Conservation (phyloP, 148 eudicot species). For the Selenicereus undatus region DNA sequence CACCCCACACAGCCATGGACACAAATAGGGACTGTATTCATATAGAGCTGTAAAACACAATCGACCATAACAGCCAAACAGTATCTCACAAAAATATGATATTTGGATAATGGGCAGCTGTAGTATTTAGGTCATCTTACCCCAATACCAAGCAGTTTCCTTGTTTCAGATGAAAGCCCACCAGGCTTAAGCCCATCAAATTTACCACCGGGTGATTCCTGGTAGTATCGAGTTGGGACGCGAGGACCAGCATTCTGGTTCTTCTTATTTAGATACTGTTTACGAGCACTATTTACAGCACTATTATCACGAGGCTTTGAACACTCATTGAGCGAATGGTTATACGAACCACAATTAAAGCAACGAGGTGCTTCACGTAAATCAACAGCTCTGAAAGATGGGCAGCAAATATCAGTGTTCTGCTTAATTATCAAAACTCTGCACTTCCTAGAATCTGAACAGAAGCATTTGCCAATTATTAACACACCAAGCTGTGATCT, state of each 20-base stretch:
- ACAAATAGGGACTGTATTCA: background rate
- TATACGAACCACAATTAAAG: conserved; percentile 52
- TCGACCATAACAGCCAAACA: background rate
- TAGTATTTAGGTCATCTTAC: conserved; percentile 23
- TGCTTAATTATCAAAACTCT: background rate
- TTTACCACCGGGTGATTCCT: conserved; percentile 45
- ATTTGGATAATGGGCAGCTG: background rate
- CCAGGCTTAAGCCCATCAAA: conserved; percentile 53
- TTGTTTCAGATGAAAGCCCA: conserved; percentile 39
- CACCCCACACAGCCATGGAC: background rate
- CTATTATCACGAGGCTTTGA: conserved; percentile 36
- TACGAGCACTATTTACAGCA: conserved; percentile 44
- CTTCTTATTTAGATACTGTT: conserved; percentile 36
- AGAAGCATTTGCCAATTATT: background rate
- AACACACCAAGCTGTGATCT: background rate
- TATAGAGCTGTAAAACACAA: background rate
- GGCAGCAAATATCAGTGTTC: background rate
- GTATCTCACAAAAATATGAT: background rate
- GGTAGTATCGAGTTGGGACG: conserved; percentile 46
- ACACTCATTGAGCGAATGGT: conserved; percentile 49
- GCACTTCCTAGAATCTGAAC: background rate
- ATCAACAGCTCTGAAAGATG: conserved; percentile 31
- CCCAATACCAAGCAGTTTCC: conserved; percentile 41
- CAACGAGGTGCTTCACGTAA: conserved; percentile 44
- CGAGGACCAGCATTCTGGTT: conserved; percentile 30